Base-by-base conservation (phyloP, 306 rosid species). In the Ammopiptanthus mongolicus region DNA sequence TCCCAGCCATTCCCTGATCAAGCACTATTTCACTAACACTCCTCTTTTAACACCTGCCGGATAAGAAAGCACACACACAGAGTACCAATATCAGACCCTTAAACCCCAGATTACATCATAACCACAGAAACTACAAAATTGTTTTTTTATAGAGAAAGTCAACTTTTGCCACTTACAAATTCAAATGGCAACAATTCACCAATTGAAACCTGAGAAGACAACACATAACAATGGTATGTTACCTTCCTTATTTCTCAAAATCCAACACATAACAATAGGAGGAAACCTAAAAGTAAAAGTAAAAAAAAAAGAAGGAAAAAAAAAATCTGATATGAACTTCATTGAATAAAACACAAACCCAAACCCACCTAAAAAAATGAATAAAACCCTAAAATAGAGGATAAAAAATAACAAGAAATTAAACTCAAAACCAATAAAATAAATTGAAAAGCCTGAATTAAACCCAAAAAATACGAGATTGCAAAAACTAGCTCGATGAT, bases 1-100 rank as follows among this genome's bases (percentile, higher is more conserved):
- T 69, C 86, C 91, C 93, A 73, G 99, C 96, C 99, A 96, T 96
- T 79, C 65, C 83, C 78, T 73, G 60, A 86, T 84, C 86, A 50
- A 67, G 80, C 71, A 83, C 73, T 73, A 68, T 77, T 84, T 80
- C 65, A 81, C 83, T 76, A 52, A 64, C 82, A 85, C 91, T 71
- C 68, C 81, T 80, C 50, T 79, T 69, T 55, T 64, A 86, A 77
- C 78, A 61, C 83, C 84, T 65, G 76, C 83, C 62, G 15, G 8
- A 87, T 22, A 73, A 66, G 36, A 80, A 80, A 66, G 74, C 84
- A 78, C 59, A 69, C 34, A 74, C 46, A 69, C 34, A 39, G 22
- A 44, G 51, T 60, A 9, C 52, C 51, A 55, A 60, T 74, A 34
- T 61, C 29, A 81, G 76, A 15, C 39, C 69, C 72, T 44, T 22